Evolutionary conservation across 208 protist genomes (phyloP).

Genomic region (Leishmania martiniquensis): DNA sequence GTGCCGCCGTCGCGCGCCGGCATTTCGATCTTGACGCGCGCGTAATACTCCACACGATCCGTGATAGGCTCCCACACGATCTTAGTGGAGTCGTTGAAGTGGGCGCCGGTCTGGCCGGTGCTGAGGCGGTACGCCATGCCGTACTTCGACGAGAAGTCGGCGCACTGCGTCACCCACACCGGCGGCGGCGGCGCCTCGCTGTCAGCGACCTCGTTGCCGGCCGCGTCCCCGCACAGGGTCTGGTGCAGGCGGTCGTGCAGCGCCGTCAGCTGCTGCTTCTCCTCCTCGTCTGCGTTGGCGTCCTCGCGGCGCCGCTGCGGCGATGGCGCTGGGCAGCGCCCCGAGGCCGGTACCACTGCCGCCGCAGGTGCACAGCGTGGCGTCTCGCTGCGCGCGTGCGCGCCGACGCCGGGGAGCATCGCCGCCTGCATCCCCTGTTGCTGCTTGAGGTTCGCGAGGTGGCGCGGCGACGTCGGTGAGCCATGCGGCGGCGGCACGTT

Average conservation of each 20-base stretch:
- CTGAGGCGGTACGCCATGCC: conserved; percentile 96
- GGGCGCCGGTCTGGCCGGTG: conserved; percentile 94
- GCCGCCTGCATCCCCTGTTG: conserved; percentile 10
- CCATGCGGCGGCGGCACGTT: conserved; percentile 36
- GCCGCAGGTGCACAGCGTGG: conserved; percentile 8
- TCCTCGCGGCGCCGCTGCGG: conserved; percentile 8
- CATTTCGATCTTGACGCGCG: conserved; percentile 63
- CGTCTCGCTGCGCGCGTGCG: conserved; percentile 13
- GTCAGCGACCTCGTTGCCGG: conserved; percentile 6
- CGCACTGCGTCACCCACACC: conserved; percentile 93
- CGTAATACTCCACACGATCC: conserved; percentile 83
- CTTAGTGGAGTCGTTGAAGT: conserved; percentile 98
- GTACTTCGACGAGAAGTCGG: conserved; percentile 98
- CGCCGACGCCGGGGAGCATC: conserved; percentile 5
- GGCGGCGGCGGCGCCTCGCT: conserved; percentile 35
- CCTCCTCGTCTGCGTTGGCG: conserved; percentile 37
- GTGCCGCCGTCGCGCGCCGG: conserved; percentile 29
- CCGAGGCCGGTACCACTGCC: conserved; percentile 14
- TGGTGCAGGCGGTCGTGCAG: conserved; percentile 74
- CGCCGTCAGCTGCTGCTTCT: conserved; percentile 56
- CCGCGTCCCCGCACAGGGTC: conserved; percentile 46
- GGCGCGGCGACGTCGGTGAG: conserved; percentile 22
- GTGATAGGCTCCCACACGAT: conserved; percentile 90
- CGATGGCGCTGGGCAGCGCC: conserved; percentile 11
- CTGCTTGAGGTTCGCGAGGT: conserved; percentile 20